Percentiles rank a stretch among this genome's conserved stretches.
Conservation (phyloP, 225 moss, liverwort and hornwort species). For the Physcomitrium patens region DNA sequence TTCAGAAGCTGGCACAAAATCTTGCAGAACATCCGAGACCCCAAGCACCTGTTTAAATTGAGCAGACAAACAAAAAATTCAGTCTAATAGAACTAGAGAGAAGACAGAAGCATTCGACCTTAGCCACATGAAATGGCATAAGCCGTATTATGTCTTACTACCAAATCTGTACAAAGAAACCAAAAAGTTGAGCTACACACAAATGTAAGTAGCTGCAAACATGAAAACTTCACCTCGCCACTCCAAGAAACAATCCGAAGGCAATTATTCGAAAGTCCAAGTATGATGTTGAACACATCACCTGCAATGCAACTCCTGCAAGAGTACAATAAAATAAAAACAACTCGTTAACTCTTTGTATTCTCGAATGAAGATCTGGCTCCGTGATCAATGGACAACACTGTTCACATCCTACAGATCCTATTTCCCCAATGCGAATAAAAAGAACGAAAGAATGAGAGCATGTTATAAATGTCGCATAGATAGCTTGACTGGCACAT, state of each 20-base stretch:
- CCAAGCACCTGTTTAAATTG: slow-evolving; percentile 72
- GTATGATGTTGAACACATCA: slow-evolving; percentile 69
- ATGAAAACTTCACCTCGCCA: slow-evolving; percentile 66
- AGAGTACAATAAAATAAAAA: background rate
- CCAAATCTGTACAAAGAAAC: slow-evolving; percentile 17
- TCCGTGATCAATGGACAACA: slow-evolving; percentile 2
- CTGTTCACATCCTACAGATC: slow-evolving; percentile 4
- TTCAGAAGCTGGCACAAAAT: slow-evolving; percentile 66
- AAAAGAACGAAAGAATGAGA: slow-evolving; percentile 11
- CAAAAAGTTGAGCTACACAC: slow-evolving; percentile 8
- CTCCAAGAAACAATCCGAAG: slow-evolving; percentile 89
- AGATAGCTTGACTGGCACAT: slow-evolving; percentile 9
- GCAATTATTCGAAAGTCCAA: slow-evolving; percentile 81
- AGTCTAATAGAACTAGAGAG: background rate
- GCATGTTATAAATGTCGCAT: slow-evolving; percentile 1
- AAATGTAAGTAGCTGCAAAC: background rate
- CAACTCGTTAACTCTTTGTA: slow-evolving; percentile 12
- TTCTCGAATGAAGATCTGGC: background rate
- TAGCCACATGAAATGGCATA: slow-evolving; percentile 10
- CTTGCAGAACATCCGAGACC: slow-evolving; percentile 73
- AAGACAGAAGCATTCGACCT: slow-evolving; percentile 23
- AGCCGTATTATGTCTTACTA: background rate
- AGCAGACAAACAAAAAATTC: slow-evolving; percentile 22
- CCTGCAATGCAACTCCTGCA: slow-evolving; percentile 89
- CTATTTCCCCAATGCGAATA: slow-evolving; percentile 9